A percentile compares a stretch with the other conserved stretches of the same genome.
phyloP scores from a whole-genome alignment of 2,329 filamentous ascomycete species.

The Leptographium procerum region DNA sequence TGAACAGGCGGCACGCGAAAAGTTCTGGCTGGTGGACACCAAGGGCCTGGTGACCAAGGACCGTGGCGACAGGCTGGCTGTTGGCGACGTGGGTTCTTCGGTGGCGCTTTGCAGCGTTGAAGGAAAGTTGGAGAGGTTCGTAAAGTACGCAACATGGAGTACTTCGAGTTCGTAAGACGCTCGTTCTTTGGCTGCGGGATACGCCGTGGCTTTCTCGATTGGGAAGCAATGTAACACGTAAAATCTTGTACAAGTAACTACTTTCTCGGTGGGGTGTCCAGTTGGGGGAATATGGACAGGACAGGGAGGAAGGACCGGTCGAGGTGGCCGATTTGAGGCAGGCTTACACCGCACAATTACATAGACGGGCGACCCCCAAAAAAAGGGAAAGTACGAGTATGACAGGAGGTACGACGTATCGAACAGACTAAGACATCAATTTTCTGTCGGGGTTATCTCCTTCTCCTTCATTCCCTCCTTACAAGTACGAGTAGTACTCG shows the following conservation, averaged over 20 bases:
- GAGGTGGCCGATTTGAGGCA: neutral
- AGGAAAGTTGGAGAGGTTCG: too few species aligned
- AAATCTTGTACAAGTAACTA: neutral
- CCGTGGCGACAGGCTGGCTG: constrained; percentile 83
- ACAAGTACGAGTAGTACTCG: too few species aligned
- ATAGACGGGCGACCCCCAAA: too few species aligned
- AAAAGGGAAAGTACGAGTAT: neutral
- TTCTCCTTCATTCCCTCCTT: neutral
- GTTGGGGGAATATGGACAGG: neutral
- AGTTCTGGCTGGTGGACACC: constrained; percentile 97
- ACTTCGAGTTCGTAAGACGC: too few species aligned
- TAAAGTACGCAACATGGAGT: too few species aligned
- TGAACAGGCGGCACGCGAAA: constrained; percentile 77
- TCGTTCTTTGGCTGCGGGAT: too few species aligned
- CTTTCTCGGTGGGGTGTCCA: too few species aligned
- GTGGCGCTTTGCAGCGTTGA: too few species aligned
- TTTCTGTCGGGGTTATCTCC: neutral
- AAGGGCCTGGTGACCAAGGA: constrained; percentile 90
- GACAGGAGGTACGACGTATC: too few species aligned
- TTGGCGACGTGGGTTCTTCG: too few species aligned
- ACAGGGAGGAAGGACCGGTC: neutral
- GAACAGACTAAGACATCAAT: neutral
- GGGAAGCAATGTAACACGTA: neutral
- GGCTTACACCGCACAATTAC: neutral
- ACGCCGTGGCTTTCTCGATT: neutral